These are phyloP conservation scores for Fusarium cicatricum DNA, from an alignment of 2,329 filamentous ascomycete genomes.

Conservation along the genomic window DNA sequence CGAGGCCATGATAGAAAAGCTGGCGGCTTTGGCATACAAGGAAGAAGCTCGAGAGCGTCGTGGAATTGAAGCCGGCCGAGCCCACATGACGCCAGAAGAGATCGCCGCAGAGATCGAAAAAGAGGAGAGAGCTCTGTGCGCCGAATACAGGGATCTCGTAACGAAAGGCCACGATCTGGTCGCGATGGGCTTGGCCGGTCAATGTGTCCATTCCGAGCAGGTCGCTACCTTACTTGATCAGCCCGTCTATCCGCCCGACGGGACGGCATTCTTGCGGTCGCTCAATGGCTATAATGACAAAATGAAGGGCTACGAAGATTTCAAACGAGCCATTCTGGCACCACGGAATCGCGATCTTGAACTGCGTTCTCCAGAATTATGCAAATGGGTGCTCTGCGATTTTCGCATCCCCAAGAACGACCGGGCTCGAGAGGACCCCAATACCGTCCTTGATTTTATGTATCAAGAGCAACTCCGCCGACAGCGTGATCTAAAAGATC, in stretches of 20 bases:
- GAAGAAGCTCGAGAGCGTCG: no score
- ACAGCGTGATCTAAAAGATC: no score
- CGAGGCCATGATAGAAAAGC: no score
- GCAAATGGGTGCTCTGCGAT: constrained; percentile 1
- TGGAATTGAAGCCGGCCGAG: not conserved
- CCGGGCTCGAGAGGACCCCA: no score
- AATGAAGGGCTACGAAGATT: not conserved
- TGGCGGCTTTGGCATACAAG: no score
- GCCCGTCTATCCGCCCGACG: constrained; percentile 1
- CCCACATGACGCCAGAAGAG: not conserved
- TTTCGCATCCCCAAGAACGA: not conserved
- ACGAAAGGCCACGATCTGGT: not conserved
- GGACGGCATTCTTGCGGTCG: constrained; percentile 1
- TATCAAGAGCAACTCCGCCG: not conserved
- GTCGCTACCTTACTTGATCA: not conserved
- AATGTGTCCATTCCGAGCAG: not conserved
- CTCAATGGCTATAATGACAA: constrained; percentile 1
- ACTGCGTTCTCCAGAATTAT: not conserved
- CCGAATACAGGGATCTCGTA: not conserved
- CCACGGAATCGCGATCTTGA: no score
- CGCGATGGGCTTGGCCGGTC: not conserved
- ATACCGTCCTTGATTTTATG: not conserved
- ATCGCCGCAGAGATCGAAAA: not conserved
- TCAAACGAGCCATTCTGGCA: not conserved
- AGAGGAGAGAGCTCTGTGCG: not conserved